phyloP scores from a whole-genome alignment of 257 asterid species.

The Ilex aquifolium region DNA sequence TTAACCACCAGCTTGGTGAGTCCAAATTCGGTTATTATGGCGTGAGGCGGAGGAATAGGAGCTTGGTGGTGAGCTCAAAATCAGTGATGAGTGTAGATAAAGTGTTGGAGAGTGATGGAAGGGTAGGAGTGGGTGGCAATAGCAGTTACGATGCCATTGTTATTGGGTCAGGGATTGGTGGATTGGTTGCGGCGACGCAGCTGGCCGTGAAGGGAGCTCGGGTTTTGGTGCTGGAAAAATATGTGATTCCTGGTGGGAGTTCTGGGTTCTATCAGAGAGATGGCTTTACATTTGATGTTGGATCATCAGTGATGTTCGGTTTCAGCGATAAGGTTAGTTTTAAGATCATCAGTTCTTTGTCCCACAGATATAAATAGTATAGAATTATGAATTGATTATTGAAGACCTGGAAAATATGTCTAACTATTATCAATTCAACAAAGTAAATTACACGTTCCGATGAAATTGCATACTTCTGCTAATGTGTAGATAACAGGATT shows the following conservation, averaged over 20 bases:
- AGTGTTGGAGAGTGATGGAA: slow-evolving; percentile 25
- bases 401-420: too few relatives aligned
- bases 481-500: too few relatives aligned
- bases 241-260: slow-evolving; percentile 98
- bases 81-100: slow-evolving; percentile 41
- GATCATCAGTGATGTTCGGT: slow-evolving; percentile 98
- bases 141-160: slow-evolving; percentile 70
- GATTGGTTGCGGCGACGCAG: slow-evolving; percentile 94
- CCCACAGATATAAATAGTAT: too few relatives aligned
- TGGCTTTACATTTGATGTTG: slow-evolving; percentile 93
- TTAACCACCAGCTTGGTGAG: slow-evolving; percentile 15
- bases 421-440: too few relatives aligned
- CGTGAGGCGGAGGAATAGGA: slow-evolving; percentile 22
- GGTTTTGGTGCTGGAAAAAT: slow-evolving; percentile 88
- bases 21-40: slow-evolving; percentile 19
- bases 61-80: slow-evolving; percentile 27
- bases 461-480: too few relatives aligned
- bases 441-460: too few relatives aligned
- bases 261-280: slow-evolving; percentile 82
- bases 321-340: slow-evolving; percentile 89
- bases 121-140: slow-evolving; percentile 21
- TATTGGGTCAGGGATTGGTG: slow-evolving; percentile 92
- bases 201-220: slow-evolving; percentile 91
- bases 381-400: too few relatives aligned
- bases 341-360: too few relatives aligned